Percentiles rank a stretch among this genome's conserved stretches.
These are phyloP conservation scores for Yamadazyma ubonensis DNA, from an alignment of 805 yeast genomes.

Conservation along the genomic window DNA sequence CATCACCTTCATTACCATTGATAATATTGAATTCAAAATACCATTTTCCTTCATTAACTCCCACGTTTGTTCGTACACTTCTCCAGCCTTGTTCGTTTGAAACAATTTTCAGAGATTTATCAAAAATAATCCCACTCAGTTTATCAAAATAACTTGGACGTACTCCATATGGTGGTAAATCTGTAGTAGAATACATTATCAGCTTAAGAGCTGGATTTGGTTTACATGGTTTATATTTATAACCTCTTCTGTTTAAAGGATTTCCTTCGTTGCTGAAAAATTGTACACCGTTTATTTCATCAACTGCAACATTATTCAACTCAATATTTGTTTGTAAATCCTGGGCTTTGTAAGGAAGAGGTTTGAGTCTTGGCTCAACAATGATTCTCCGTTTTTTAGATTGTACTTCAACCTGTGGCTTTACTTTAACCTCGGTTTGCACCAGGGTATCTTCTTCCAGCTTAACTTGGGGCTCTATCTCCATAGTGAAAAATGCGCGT, in stretches of 20 bases:
- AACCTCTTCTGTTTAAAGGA: slow-evolving; percentile 78
- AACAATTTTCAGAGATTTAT: slow-evolving; percentile 36
- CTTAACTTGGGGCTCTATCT: slow-evolving; percentile 14
- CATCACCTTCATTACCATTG: slow-evolving; percentile 29
- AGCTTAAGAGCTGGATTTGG: slow-evolving; percentile 62
- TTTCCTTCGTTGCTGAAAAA: slow-evolving; percentile 61
- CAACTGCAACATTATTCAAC: slow-evolving; percentile 6
- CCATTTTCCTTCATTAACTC: slow-evolving; percentile 74
- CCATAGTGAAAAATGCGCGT: slow-evolving; percentile 3
- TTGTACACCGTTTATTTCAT: slow-evolving; percentile 14
- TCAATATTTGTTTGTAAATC: slow-evolving; percentile 16
- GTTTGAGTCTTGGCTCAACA: slow-evolving; percentile 16
- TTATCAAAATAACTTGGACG: slow-evolving; percentile 68
- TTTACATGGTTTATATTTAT: slow-evolving; percentile 74
- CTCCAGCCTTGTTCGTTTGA: slow-evolving; percentile 72
- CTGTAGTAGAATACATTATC: slow-evolving; percentile 67
- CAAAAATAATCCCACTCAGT: slow-evolving; percentile 51
- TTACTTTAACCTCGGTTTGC: slow-evolving; percentile 3
- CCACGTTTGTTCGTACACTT: slow-evolving; percentile 69
- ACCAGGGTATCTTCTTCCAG: slow-evolving; percentile 3
- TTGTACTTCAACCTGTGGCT: slow-evolving; percentile 18
- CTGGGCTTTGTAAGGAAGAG: slow-evolving; percentile 22
- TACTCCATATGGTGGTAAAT: slow-evolving; percentile 62
- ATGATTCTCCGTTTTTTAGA: slow-evolving; percentile 21
- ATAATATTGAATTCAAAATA: slow-evolving; percentile 75